Evolutionary conservation across 2,329 filamentous ascomycete genomes (phyloP).

Genomic region (Daldinia eschscholtzii): DNA sequence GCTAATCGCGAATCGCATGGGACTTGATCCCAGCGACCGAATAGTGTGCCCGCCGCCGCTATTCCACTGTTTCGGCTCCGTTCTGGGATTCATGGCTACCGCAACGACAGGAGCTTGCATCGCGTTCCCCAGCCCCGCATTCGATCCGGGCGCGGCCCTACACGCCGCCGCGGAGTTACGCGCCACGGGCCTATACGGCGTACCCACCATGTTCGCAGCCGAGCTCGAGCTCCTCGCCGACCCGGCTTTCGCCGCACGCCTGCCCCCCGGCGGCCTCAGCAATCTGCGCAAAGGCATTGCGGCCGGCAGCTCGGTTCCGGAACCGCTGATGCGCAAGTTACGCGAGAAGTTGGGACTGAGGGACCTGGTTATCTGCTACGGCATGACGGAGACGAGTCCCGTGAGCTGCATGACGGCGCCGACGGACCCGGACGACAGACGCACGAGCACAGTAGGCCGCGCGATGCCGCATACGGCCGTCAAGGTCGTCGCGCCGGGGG

Average conservation of each 20-base stretch:
- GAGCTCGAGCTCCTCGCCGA: slow-evolving; percentile 81
- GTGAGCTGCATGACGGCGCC: slow-evolving; percentile 87
- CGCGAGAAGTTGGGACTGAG: slow-evolving; percentile 80
- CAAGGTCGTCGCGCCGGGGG: slow-evolving; percentile 79
- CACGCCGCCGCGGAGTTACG: slow-evolving; percentile 64
- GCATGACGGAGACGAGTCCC: slow-evolving; percentile 91
- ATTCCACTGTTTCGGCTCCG: slow-evolving; percentile 91
- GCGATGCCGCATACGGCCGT: slow-evolving; percentile 82
- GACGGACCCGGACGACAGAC: slow-evolving; percentile 77
- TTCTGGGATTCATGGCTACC: slow-evolving; percentile 96
- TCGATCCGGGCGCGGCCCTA: slow-evolving; percentile 81
- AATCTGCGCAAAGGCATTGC: slow-evolving; percentile 88
- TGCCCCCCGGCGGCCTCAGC: slow-evolving; percentile 49
- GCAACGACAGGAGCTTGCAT: slow-evolving; percentile 83
- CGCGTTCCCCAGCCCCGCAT: slow-evolving; percentile 87
- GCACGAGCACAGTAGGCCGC: slow-evolving; percentile 82
- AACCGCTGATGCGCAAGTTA: slow-evolving; percentile 81
- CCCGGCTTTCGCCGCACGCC: slow-evolving; percentile 48
- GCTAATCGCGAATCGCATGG: slow-evolving; percentile 88
- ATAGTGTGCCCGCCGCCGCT: slow-evolving; percentile 89
- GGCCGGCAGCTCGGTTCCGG: slow-evolving; percentile 86
- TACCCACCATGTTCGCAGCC: slow-evolving; percentile 94
- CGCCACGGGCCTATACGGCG: slow-evolving; percentile 82
- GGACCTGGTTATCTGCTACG: slow-evolving; percentile 93
- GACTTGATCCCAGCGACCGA: slow-evolving; percentile 77